Evolutionary conservation across 1,284 basidiomycete species (phyloP), one percentile per base, ranked within the genome.

Genomic region (Rhodotorula sp.): DNA sequence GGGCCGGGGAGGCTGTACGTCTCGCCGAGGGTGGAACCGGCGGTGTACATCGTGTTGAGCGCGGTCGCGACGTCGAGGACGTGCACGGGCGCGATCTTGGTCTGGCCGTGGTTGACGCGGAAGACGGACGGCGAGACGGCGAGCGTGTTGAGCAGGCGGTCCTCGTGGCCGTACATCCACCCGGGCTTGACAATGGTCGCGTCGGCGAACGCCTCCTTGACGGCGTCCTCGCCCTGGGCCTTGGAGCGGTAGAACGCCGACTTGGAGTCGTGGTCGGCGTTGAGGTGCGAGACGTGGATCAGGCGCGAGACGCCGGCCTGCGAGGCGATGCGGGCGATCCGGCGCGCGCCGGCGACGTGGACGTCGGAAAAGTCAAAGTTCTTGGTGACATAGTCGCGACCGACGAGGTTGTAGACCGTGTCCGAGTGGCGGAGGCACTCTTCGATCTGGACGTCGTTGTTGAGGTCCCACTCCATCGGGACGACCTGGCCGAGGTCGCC

Each of bases 401-500:
- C 93, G 64, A 90, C 88, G 67, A 95, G 86, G 84, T 95, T 97
- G 85, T 93, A 95, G n/a, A 97, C 97, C 8, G 91, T 91, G 81
- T 99, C 93, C 47, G 97, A 99, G 83, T 98, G 93, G 77, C 92
- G 87, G 77, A 99, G 81, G 81, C 93, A 97, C 82, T 98, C 95
- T 68, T 89, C 90, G 78, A 95, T 97, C 81, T 95, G 93, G 68
- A 89, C 85, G 74, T 92, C 89, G 79, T 90, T 89, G 68, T 91
- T 86, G 45, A 95, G 85, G 80, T 97, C 92, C 91, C 93, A 98
- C 86, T 98, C 97, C 88, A 98, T 88, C 75, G 93, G 89, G 68
- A 97, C 91, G 76, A 99, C 90, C 84, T 97, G 94, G 45, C 97
- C 97, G 68, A 99, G 85, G 84, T 99, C 97, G 64, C 97, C 97